Base-by-base conservation (phyloP, 495 filamentous ascomycete genomes). In the Evernia prunastri region DNA sequence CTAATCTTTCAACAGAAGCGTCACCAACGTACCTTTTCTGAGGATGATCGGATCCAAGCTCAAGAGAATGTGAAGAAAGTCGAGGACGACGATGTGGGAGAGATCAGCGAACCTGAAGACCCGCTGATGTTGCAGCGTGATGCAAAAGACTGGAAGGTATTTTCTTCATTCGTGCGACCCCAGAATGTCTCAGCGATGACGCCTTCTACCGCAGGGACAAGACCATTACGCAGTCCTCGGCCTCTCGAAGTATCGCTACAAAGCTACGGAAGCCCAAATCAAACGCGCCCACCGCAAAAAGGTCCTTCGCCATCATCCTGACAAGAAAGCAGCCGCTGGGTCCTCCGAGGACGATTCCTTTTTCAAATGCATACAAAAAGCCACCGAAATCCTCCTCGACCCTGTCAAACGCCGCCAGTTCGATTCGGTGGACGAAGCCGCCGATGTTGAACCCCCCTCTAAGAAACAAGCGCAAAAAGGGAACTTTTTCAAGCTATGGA, bases 301-400 rank as follows among this genome's bases (percentile, higher is more conserved):
- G 87, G 94, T 97, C 63, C 87, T 98, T 43, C 91, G 90, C 79
- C 94, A 98, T 75, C 94, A 98, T 73, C 94, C 94, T 61, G 94
- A 98, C 73, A 98, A 98, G 87, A 96, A 94, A 80, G 94, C 94
- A 36, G 93, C 94, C 43, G 82, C 86, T 59, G 91, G 94, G 66
- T 83, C 80, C 65, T 86, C 86, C 67, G 92, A 98, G 76, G 92
- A 96, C 78, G 94, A 98, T 78, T 89, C 87, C 70, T 98, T 98
- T 84, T 98, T 98, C 88, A 98, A 98, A 83, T 98, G 94, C 77
- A 98, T 98, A 75, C 94, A 98, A 81, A 96, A 96, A 76, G 94
- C 94, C 64, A 93, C 87, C 71, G 94, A 98, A 73, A 81, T 97
- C 61, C 89, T 98, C 23, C 82, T 89, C 47, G 94, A 98, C 80